phyloP scores from a whole-genome alignment of 2,329 filamentous ascomycete species.

The Phaeophleospora eucalypticola region DNA sequence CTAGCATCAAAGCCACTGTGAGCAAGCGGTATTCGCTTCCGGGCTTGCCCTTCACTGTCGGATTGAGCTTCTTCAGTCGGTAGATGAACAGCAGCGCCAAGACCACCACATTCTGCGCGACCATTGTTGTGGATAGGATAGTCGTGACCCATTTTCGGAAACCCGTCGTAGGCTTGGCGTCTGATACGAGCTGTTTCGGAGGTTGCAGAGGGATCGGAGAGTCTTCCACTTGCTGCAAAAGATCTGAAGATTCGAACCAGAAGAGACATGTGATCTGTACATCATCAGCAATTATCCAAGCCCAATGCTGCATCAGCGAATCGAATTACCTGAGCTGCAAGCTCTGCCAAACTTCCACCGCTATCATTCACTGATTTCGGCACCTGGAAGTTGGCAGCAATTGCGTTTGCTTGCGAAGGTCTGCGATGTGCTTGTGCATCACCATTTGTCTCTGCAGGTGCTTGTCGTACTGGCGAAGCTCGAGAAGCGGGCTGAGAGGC shows the following conservation, averaged over 20 bases:
- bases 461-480: slow-evolving; percentile 19
- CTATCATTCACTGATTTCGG: slow-evolving; percentile 70
- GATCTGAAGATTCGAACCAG: slow-evolving; percentile 90
- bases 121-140: slow-evolving; percentile 88
- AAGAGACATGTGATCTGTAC: slow-evolving; percentile 86
- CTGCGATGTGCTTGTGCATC: slow-evolving; percentile 15
- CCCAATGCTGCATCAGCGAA: not conserved
- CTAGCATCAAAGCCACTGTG: slow-evolving; percentile 93
- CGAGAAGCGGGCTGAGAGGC: slow-evolving; percentile 15
- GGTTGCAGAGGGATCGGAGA: slow-evolving; percentile 19
- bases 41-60: slow-evolving; percentile 80
- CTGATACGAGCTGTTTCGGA: slow-evolving; percentile 56
- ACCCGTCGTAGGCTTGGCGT: slow-evolving; percentile 71
- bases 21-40: slow-evolving; percentile 91
- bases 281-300: not conserved
- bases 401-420: slow-evolving; percentile 34
- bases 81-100: slow-evolving; percentile 90
- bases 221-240: slow-evolving; percentile 69
- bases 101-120: slow-evolving; percentile 91
- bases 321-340: slow-evolving; percentile 69
- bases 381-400: slow-evolving; percentile 59
- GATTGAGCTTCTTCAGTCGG: slow-evolving; percentile 84
- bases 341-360: slow-evolving; percentile 73
- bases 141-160: slow-evolving; percentile 93
- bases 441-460: slow-evolving; percentile 8